Conservation (phyloP, 305 asterid species). For the Fraxinus baroniana region DNA sequence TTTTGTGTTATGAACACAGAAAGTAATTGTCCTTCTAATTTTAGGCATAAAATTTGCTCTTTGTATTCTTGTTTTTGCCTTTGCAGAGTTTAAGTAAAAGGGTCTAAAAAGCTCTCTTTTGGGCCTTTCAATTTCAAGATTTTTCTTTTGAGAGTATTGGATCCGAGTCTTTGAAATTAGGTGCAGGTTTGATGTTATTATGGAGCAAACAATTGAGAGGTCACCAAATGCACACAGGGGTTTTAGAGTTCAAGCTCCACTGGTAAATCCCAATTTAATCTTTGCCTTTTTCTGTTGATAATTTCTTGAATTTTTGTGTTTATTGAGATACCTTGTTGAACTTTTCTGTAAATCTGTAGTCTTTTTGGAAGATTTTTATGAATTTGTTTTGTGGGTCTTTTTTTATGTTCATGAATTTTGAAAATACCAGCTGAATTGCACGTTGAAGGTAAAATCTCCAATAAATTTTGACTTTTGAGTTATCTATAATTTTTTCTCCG, state of each 20-base stretch:
- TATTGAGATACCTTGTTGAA: slow-evolving; percentile 23
- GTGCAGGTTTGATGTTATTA: slow-evolving; percentile 23
- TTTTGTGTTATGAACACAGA: slow-evolving; percentile 22
- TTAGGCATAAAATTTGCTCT: slow-evolving; percentile 37
- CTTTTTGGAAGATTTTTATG: slow-evolving; percentile 6
- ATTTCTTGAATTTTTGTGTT: slow-evolving; percentile 25
- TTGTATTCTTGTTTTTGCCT: slow-evolving; percentile 40
- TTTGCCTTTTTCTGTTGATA: slow-evolving; percentile 12
- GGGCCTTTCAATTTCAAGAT: slow-evolving; percentile 26
- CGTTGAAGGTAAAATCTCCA: neutral
- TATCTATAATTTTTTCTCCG: slow-evolving; percentile 5
- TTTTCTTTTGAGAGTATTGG: slow-evolving; percentile 34
- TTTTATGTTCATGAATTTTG: slow-evolving; percentile 15
- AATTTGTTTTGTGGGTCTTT: slow-evolving; percentile 18
- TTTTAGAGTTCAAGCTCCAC: slow-evolving; percentile 63
- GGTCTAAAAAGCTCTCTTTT: slow-evolving; percentile 30
- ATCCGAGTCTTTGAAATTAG: slow-evolving; percentile 38
- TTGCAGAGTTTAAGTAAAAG: slow-evolving; percentile 35
- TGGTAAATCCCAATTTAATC: slow-evolving; percentile 51
- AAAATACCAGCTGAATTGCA: slow-evolving; percentile 25
- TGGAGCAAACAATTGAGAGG: slow-evolving; percentile 70
- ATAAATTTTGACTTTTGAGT: slow-evolving; percentile 17
- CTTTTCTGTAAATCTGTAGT: slow-evolving; percentile 33
- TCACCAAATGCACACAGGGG: slow-evolving; percentile 62
- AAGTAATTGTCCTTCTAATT: slow-evolving; percentile 34